phyloP scores from a whole-genome alignment of 495 filamentous ascomycete genomes.

The Lindgomyces ingoldianus region DNA sequence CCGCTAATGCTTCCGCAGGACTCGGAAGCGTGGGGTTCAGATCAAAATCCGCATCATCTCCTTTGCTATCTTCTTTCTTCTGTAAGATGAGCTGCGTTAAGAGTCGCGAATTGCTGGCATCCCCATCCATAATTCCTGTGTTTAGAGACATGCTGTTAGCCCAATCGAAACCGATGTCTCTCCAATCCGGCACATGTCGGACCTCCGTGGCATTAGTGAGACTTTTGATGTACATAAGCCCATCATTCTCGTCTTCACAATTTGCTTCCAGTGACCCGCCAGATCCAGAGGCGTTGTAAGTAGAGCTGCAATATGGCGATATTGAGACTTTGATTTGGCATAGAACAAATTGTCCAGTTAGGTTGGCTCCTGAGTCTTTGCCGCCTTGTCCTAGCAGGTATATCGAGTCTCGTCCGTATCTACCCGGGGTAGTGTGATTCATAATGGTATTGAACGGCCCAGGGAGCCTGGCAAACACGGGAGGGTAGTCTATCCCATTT shows the following conservation, averaged over 20 bases:
- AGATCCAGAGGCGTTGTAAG: constrained; percentile 58
- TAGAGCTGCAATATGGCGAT: constrained; percentile 62
- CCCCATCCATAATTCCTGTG: constrained; percentile 58
- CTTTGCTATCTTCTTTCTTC: constrained; percentile 1
- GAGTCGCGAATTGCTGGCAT: constrained; percentile 63
- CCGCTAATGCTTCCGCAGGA: constrained; percentile 66
- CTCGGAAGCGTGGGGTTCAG: constrained; percentile 57
- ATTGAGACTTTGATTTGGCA: constrained; percentile 62
- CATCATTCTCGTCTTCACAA: constrained; percentile 62
- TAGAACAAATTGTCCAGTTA: constrained; percentile 54
- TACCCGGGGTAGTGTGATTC: constrained; percentile 50
- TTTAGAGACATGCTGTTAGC: constrained; percentile 58
- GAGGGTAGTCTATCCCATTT: constrained; percentile 52
- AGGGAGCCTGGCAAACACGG: constrained; percentile 66
- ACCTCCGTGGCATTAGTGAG: constrained; percentile 43
- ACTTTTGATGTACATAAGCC: constrained; percentile 54
- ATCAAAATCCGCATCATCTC: too few relatives aligned
- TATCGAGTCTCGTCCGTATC: constrained; percentile 52
- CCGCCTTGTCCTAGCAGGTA: constrained; percentile 63
- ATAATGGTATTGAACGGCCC: constrained; percentile 64
- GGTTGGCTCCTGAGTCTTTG: constrained; percentile 33
- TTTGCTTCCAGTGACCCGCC: constrained; percentile 56
- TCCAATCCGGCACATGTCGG: constrained; percentile 55
- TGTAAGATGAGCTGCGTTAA: constrained; percentile 56
- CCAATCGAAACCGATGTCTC: constrained; percentile 60